Evolutionary conservation across 169 alveolate genomes (phyloP).

Genomic region (Eimeria tenella): DNA sequence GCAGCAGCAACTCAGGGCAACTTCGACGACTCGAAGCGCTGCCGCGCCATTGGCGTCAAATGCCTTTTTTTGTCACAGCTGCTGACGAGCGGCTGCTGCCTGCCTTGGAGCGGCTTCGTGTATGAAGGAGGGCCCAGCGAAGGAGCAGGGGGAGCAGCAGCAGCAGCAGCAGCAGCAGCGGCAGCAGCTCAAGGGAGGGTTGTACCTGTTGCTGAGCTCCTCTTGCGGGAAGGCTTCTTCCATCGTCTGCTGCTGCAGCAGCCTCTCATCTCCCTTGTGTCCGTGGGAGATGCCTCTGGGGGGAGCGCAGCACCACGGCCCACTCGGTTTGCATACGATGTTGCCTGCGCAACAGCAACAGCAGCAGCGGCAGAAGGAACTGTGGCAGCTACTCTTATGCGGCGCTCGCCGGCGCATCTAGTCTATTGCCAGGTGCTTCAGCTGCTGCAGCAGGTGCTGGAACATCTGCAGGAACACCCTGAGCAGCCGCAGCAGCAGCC

Average conservation of each 20-base stretch:
- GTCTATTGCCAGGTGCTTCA: conserved; percentile 46
- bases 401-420: conserved; percentile 47
- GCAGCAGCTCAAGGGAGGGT: conserved; percentile 7
- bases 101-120: not conserved
- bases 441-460: conserved; percentile 71
- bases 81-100: conserved; percentile 36
- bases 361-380: conserved; percentile 69
- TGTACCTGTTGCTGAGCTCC: conserved; percentile 44
- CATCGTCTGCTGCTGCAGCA: conserved; percentile 64
- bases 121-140: not conserved
- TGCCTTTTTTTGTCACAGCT: conserved; percentile 41
- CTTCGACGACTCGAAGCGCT: conserved; percentile 13
- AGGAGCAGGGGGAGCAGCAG: not conserved
- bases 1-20: conserved; percentile 47
- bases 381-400: conserved; percentile 48
- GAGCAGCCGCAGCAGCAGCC: conserved; percentile 12
- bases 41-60: not conserved
- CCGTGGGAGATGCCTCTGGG: not conserved
- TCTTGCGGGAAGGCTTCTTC: conserved; percentile 46
- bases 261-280: conserved; percentile 47
- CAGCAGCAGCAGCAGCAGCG: conserved; percentile 60
- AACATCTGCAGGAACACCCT: conserved; percentile 10
- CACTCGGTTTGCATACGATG: conserved; percentile 1
- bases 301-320: conserved; percentile 11
- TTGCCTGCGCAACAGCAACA: conserved; percentile 42